phyloP scores from a whole-genome alignment of 2,329 filamentous ascomycete species.

The Gnomoniopsis sp. region DNA sequence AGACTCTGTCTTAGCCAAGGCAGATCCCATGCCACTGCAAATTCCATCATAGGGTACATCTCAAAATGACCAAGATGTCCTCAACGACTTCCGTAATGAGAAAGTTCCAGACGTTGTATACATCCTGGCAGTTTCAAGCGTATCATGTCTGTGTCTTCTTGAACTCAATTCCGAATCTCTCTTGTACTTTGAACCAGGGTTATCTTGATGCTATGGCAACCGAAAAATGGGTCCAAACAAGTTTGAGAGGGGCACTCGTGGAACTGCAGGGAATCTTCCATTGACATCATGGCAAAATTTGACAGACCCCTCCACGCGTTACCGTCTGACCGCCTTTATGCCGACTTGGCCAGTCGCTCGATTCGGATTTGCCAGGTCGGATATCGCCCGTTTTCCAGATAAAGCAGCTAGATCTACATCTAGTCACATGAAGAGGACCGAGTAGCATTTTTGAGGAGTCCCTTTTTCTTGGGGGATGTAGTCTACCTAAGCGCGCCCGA shows the following conservation, averaged over 20 bases:
- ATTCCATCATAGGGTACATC: too few species aligned
- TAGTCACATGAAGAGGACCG: not conserved
- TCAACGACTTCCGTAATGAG: too few species aligned
- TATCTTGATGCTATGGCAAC: slow-evolving; percentile 4
- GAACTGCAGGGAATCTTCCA: slow-evolving; percentile 7
- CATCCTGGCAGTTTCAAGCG: not conserved
- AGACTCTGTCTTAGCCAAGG: too few species aligned
- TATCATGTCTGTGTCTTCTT: not conserved
- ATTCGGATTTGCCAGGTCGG: not conserved
- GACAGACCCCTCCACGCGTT: not conserved
- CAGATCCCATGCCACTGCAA: too few species aligned
- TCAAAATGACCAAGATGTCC: too few species aligned
- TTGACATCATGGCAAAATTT: slow-evolving; percentile 20
- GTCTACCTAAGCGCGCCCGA: slow-evolving; percentile 19
- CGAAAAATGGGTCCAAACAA: slow-evolving; percentile 10
- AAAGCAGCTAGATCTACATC: not conserved
- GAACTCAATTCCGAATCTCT: not conserved
- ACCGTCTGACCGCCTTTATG: not conserved
- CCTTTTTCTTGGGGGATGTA: slow-evolving; percentile 14
- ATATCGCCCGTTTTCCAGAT: not conserved
- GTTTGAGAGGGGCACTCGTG: slow-evolving; percentile 9
- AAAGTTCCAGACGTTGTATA: not conserved
- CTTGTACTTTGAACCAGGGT: not conserved
- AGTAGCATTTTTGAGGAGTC: not conserved
- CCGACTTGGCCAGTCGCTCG: not conserved